phyloP scores from a whole-genome alignment of 2,329 filamentous ascomycete genomes.

The Mycosphaerella sp. region DNA sequence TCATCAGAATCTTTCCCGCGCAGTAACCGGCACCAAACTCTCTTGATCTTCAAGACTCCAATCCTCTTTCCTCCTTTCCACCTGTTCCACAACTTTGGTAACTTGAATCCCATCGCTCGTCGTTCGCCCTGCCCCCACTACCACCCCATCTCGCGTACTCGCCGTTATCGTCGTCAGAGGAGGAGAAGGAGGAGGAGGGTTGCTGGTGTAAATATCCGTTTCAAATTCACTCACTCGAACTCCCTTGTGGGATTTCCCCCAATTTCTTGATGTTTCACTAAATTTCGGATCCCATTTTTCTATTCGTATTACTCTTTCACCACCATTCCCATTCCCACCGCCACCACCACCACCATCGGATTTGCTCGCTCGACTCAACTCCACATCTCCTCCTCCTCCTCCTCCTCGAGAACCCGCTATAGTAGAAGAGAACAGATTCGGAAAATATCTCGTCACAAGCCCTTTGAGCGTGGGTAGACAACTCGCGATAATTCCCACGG shows the following conservation, averaged over 20 bases:
- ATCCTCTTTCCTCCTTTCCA: not conserved
- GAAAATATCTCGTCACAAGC: constrained; percentile 17
- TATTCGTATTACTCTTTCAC: not conserved
- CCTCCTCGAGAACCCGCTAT: not conserved
- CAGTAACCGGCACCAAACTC: not conserved
- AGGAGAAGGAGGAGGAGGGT: not conserved
- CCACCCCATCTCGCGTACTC: too few species aligned
- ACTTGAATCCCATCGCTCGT: constrained; percentile 2
- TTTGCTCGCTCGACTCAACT: constrained; percentile 4
- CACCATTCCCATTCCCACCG: too few species aligned
- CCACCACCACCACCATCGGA: not conserved
- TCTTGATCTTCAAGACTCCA: constrained; percentile 2
- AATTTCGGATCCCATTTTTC: not conserved
- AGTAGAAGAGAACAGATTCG: constrained; percentile 11
- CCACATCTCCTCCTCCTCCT: not conserved
- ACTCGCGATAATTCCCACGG: constrained; percentile 25
- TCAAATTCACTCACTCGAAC: not conserved
- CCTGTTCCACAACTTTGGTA: constrained; percentile 9
- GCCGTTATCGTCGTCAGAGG: not conserved
- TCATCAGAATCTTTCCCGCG: not conserved
- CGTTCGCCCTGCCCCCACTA: too few species aligned
- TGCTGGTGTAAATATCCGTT: not conserved
- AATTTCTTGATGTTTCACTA: not conserved
- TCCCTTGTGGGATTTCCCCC: not conserved
- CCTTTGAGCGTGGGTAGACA: constrained; percentile 25